Conservation (phyloP, 2,329 filamentous ascomycete species). For the Stemphylium beticola region DNA sequence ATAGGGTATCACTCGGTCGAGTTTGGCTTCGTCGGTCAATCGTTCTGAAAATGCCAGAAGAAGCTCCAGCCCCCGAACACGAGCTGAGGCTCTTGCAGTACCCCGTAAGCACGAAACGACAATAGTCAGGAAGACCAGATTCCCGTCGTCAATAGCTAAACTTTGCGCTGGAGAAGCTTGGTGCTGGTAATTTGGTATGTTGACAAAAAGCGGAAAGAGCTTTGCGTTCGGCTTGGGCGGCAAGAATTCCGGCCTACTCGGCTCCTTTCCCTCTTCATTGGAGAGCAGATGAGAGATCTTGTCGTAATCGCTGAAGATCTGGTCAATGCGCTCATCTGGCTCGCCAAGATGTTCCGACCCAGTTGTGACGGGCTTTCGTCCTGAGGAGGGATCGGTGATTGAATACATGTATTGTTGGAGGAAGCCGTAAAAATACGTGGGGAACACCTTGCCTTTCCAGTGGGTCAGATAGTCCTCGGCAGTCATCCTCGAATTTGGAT, state of each 20-base stretch:
- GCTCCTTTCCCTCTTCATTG: slow-evolving; percentile 64
- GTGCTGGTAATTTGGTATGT: slow-evolving; percentile 84
- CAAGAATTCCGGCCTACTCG: slow-evolving; percentile 38
- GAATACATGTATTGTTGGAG: slow-evolving; percentile 97
- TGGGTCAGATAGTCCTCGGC: slow-evolving; percentile 94
- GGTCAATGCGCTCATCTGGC: slow-evolving; percentile 90
- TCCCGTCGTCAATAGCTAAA: slow-evolving; percentile 80
- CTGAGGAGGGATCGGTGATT: slow-evolving; percentile 87
- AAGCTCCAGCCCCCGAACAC: slow-evolving; percentile 87
- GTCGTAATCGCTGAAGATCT: slow-evolving; percentile 93
- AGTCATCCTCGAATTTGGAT: slow-evolving; percentile 89
- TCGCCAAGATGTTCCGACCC: slow-evolving; percentile 77
- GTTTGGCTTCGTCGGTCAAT: slow-evolving; percentile 91
- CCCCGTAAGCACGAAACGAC: slow-evolving; percentile 88
- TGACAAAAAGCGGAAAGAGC: slow-evolving; percentile 81
- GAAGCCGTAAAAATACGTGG: slow-evolving; percentile 96
- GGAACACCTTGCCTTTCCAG: slow-evolving; percentile 91
- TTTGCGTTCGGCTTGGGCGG: slow-evolving; percentile 55
- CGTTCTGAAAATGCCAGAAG: slow-evolving; percentile 89
- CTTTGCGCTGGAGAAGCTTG: slow-evolving; percentile 66
- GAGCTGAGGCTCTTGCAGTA: slow-evolving; percentile 85
- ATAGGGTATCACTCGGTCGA: slow-evolving; percentile 92
- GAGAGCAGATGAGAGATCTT: slow-evolving; percentile 96
- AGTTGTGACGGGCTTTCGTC: slow-evolving; percentile 73
- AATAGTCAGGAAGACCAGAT: slow-evolving; percentile 87